These are phyloP conservation scores for Rhizopogon vinicolor DNA, from an alignment of 768 basidiomycete species.

Conservation along the genomic window DNA sequence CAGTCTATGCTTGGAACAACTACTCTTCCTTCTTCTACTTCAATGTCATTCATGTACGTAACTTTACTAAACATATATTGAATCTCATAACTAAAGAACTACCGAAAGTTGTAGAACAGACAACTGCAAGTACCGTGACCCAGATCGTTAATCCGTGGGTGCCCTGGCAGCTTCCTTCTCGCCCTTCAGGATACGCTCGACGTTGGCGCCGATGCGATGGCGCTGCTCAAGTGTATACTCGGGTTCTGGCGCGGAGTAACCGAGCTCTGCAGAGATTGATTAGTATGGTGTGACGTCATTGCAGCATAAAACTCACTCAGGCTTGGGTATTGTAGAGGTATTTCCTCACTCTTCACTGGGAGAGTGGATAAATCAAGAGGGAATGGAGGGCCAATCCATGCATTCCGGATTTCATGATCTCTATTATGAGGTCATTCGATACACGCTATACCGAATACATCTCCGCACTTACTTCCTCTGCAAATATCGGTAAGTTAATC, in stretches of 20 bases:
- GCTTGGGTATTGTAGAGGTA: slow-evolving; percentile 68
- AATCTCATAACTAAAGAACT: background rate
- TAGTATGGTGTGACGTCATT: slow-evolving; percentile 5
- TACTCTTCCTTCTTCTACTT: too few relatives aligned
- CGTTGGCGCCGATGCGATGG: slow-evolving; percentile 51
- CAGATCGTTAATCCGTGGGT: slow-evolving; percentile 28
- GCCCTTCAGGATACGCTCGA: slow-evolving; percentile 51
- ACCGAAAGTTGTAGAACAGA: background rate
- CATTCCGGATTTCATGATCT: slow-evolving; percentile 64
- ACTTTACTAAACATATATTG: too few relatives aligned
- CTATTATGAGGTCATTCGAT: slow-evolving; percentile 34
- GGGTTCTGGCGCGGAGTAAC: slow-evolving; percentile 55
- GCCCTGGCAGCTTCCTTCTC: slow-evolving; percentile 72
- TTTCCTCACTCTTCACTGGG: slow-evolving; percentile 41
- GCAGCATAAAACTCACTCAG: slow-evolving; percentile 42
- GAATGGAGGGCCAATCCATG: slow-evolving; percentile 72
- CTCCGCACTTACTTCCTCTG: slow-evolving; percentile 45
- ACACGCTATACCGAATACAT: background rate
- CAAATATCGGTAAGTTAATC: background rate
- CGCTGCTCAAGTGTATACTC: slow-evolving; percentile 56
- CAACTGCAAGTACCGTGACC: background rate
- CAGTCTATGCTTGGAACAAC: too few relatives aligned
- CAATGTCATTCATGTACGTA: too few relatives aligned
- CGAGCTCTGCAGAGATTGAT: slow-evolving; percentile 43
- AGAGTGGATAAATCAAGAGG: slow-evolving; percentile 60